These are phyloP conservation scores for Rhazya stricta DNA, from an alignment of 257 asterid genomes.

Conservation along the genomic window DNA sequence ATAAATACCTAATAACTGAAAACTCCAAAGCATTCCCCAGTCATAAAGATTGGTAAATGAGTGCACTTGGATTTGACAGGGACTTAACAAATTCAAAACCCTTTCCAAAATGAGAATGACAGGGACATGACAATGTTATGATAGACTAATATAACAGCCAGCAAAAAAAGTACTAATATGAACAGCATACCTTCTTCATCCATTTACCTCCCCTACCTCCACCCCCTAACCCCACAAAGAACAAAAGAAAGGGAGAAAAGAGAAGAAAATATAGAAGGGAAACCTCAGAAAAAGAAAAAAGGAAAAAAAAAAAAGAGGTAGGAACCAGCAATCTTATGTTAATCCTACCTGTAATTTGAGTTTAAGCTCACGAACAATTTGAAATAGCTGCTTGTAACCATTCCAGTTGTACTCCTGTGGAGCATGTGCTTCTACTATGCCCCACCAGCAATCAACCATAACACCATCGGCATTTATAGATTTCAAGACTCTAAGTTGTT, in stretches of 20 bases:
- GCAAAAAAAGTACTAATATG: neutral
- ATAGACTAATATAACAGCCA: neutral
- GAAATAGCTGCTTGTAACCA: conserved; percentile 82
- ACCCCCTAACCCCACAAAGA: neutral
- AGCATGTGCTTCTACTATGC: conserved; percentile 83
- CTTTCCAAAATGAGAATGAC: neutral
- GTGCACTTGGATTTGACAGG: no score
- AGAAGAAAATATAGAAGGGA: neutral
- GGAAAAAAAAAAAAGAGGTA: no score
- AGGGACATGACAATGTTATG: neutral
- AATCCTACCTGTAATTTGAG: conserved; percentile 72
- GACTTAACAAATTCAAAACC: neutral
- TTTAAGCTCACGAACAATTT: conserved; percentile 69
- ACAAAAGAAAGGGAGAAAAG: neutral
- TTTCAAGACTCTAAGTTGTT: conserved; percentile 75
- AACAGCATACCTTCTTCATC: neutral
- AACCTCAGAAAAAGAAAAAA: neutral
- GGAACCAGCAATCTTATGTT: conserved; percentile 18
- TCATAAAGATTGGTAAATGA: neutral
- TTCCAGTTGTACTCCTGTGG: conserved; percentile 94
- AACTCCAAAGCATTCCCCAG: neutral
- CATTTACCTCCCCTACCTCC: neutral
- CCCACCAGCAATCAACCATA: conserved; percentile 99
- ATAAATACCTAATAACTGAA: conserved; percentile 1
- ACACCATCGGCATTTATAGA: conserved; percentile 72